Conservation (phyloP, 2,329 filamentous ascomycete genomes). For the Diaporthe citrichinensis region DNA sequence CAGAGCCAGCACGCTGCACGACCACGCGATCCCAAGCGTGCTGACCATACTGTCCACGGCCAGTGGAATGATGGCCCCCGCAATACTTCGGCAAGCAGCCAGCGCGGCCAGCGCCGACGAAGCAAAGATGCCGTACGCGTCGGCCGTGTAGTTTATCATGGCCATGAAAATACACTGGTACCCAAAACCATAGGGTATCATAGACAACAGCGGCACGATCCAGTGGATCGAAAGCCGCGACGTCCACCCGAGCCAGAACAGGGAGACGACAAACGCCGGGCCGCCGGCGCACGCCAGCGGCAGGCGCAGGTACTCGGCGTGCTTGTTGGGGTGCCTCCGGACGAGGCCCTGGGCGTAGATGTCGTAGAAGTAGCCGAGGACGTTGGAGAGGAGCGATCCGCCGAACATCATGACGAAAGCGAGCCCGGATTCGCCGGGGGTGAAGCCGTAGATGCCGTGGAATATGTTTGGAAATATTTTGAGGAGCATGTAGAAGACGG, state of each 20-base stretch:
- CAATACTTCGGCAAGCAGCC: conserved; percentile 46
- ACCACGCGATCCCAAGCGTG: conserved; percentile 50
- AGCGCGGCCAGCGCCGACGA: conserved; percentile 48
- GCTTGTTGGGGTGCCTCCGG: conserved; percentile 44
- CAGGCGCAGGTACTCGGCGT: conserved; percentile 48
- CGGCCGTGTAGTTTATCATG: conserved; percentile 47
- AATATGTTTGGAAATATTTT: conserved; percentile 47
- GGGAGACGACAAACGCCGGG: conserved; percentile 46
- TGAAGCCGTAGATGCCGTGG: conserved; percentile 50
- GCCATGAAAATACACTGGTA: conserved; percentile 49
- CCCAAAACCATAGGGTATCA: conserved; percentile 48
- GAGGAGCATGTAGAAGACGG: conserved; percentile 51
- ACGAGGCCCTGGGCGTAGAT: conserved; percentile 41
- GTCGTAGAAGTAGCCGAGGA: conserved; percentile 46
- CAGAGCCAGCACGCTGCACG: conserved; percentile 64
- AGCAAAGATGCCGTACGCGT: conserved; percentile 48
- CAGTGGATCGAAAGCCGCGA: conserved; percentile 46
- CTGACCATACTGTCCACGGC: conserved; percentile 47
- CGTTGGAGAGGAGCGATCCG: conserved; percentile 45
- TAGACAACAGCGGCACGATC: conserved; percentile 47
- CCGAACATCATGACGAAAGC: conserved; percentile 46
- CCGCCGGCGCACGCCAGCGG: conserved; percentile 47
- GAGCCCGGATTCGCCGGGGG: conserved; percentile 47
- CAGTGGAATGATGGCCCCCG: conserved; percentile 46
- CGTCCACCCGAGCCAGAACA: conserved; percentile 50